phyloP scores from a whole-genome alignment of 2,329 filamentous ascomycete species.

The Penicillium sp. region DNA sequence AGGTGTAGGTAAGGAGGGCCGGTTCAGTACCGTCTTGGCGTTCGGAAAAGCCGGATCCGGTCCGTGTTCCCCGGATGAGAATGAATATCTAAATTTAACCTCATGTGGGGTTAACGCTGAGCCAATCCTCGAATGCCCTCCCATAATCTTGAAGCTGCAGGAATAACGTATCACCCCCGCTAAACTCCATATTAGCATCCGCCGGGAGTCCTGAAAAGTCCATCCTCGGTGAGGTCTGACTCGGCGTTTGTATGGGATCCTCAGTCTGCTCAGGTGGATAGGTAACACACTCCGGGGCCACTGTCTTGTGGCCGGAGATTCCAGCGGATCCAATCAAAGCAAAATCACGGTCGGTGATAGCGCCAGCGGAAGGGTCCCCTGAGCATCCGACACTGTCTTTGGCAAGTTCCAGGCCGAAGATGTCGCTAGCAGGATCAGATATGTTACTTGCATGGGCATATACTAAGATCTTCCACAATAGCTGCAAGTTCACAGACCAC shows the following conservation, averaged over 20 bases:
- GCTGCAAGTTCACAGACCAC: constrained; percentile 36
- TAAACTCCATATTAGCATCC: constrained; percentile 9
- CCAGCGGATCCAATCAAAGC: constrained; percentile 41
- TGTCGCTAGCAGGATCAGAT: constrained; percentile 13
- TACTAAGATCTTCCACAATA: constrained; percentile 40
- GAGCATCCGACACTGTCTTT: constrained; percentile 13
- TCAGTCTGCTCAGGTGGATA: constrained; percentile 35
- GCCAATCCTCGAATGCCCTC: constrained; percentile 38
- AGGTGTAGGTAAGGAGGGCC: neutral
- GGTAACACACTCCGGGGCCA: constrained; percentile 34
- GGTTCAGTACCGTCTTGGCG: constrained; percentile 19
- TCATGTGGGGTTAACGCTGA: constrained; percentile 24
- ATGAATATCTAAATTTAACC: neutral
- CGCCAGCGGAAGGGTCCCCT: neutral
- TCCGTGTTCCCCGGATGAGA: constrained; percentile 13
- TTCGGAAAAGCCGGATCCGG: constrained; percentile 16
- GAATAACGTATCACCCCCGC: constrained; percentile 27
- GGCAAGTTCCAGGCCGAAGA: constrained; percentile 20
- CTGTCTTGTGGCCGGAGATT: constrained; percentile 40
- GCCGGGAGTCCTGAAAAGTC: constrained; percentile 6
- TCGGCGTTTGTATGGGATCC: constrained; percentile 4
- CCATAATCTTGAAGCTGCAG: constrained; percentile 39
- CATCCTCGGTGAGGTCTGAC: constrained; percentile 8
- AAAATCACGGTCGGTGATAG: constrained; percentile 32
- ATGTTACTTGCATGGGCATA: constrained; percentile 36